Conservation (phyloP, 2,329 filamentous ascomycete species). For the Xylaria multiplex region DNA sequence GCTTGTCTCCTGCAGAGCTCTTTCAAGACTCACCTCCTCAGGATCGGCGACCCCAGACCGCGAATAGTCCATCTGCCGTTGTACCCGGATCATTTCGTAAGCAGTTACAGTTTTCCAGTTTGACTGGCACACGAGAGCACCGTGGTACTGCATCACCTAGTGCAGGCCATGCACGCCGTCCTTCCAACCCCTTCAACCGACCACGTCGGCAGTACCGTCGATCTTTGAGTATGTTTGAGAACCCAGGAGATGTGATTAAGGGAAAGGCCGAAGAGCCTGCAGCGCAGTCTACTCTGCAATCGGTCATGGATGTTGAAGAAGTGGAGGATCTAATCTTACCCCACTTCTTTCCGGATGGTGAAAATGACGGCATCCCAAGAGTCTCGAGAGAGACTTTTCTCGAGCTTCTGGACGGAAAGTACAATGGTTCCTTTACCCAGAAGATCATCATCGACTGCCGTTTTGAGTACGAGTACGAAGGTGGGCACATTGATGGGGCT, state of each 20-base stretch:
- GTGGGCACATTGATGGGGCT: conserved; percentile 92
- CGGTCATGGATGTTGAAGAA: conserved; percentile 86
- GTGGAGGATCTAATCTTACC: conserved; percentile 78
- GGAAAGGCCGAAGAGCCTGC: conserved; percentile 71
- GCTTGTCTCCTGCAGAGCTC: conserved; percentile 79
- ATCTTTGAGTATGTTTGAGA: conserved; percentile 98
- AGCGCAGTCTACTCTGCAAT: conserved; percentile 69
- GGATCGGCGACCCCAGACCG: conserved; percentile 70
- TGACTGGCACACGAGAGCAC: conserved; percentile 62
- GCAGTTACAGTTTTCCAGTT: conserved; percentile 68
- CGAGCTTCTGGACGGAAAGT: conserved; percentile 88
- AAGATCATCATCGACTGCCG: conserved; percentile 94
- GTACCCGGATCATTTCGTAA: conserved; percentile 68
- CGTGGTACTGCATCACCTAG: conserved; percentile 79
- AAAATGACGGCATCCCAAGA: conserved; percentile 86
- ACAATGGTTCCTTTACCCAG: conserved; percentile 77
- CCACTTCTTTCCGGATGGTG: conserved; percentile 82
- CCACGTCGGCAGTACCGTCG: conserved; percentile 90
- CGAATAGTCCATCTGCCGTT: conserved; percentile 66
- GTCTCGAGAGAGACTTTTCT: conserved; percentile 85
- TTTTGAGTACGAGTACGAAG: conserved; percentile 98
- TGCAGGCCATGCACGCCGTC: conserved; percentile 75
- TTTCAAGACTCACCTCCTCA: conserved; percentile 83
- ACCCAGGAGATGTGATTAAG: conserved; percentile 87
- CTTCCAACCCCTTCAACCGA: conserved; percentile 75